Percentiles rank a stretch among this genome's conserved stretches.
These are phyloP conservation scores for Ilyonectria mors-panacis DNA, from an alignment of 2,329 filamentous ascomycete genomes.

Conservation along the genomic window DNA sequence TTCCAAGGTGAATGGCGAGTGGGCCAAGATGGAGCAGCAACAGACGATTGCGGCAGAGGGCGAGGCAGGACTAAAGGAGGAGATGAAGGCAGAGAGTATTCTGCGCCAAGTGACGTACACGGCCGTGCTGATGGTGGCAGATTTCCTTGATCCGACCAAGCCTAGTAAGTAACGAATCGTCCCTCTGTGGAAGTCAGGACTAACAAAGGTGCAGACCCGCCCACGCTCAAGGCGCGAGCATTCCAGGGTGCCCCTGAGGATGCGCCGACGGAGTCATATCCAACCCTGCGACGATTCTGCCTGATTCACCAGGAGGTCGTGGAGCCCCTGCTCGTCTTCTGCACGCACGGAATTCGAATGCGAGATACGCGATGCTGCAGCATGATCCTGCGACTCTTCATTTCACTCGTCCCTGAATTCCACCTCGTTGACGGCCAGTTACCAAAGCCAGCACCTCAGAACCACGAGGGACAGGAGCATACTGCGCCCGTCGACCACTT, in stretches of 20 bases:
- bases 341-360: slow-evolving; percentile 90
- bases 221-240: slow-evolving; percentile 47
- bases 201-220: slow-evolving; percentile 50
- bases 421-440: slow-evolving; percentile 64
- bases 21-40: slow-evolving; percentile 80
- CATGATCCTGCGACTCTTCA: slow-evolving; percentile 88
- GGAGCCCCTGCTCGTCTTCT: slow-evolving; percentile 91
- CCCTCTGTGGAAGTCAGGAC: slow-evolving; percentile 1
- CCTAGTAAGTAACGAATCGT: slow-evolving; percentile 64
- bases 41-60: slow-evolving; percentile 75
- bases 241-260: slow-evolving; percentile 42
- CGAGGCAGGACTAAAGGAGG: slow-evolving; percentile 85
- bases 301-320: slow-evolving; percentile 83
- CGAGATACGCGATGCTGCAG: slow-evolving; percentile 90
- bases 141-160: slow-evolving; percentile 84
- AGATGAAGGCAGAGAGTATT: slow-evolving; percentile 99
- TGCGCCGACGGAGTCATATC: slow-evolving; percentile 58
- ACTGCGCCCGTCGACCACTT: slow-evolving; percentile 54
- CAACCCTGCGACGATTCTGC: slow-evolving; percentile 85
- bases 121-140: slow-evolving; percentile 91
- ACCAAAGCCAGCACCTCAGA: slow-evolving; percentile 43
- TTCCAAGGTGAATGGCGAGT: slow-evolving; percentile 87
- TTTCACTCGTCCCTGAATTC: slow-evolving; percentile 88
- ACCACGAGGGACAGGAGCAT: slow-evolving; percentile 47
- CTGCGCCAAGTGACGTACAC: slow-evolving; percentile 93